Evolutionary conservation across 2,329 filamentous ascomycete genomes (phyloP).

Genomic region (Boeremia exigua): DNA sequence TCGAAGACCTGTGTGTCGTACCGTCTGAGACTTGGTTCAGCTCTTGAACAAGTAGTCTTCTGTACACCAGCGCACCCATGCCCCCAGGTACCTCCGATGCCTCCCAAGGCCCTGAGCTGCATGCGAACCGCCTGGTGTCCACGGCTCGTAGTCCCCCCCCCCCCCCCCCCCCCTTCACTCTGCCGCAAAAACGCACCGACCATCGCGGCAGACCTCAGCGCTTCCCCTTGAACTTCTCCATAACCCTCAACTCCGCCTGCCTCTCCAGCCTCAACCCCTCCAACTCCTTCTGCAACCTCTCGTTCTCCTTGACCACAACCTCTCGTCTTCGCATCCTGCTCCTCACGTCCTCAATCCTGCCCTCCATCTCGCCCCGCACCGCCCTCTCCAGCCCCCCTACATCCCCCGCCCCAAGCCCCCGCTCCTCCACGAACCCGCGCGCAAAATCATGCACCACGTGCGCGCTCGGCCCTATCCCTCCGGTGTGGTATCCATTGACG

Average conservation of each 20-base stretch:
- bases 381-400: constrained; percentile 44
- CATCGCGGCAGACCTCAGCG: constrained; percentile 25
- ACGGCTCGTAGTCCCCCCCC: not conserved
- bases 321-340: constrained; percentile 49
- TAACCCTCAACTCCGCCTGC: constrained; percentile 53
- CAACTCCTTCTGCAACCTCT: constrained; percentile 52
- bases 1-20: not conserved
- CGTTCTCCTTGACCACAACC: constrained; percentile 50
- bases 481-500: constrained; percentile 54
- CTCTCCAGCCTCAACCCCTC: constrained; percentile 53
- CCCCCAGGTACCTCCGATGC: too few species aligned
- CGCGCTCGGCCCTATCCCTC: constrained; percentile 53
- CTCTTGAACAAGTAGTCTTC: constrained; percentile 7
- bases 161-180: not conserved
- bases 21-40: constrained; percentile 1
- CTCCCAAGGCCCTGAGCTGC: not conserved
- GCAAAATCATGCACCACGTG: constrained; percentile 45
- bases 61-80: not conserved
- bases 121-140: not conserved
- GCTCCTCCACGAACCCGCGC: constrained; percentile 48
- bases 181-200: not conserved
- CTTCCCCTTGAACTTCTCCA: constrained; percentile 48
- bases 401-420: constrained; percentile 40
- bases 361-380: constrained; percentile 41
- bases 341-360: constrained; percentile 46